Evolutionary conservation across 1,284 basidiomycete genomes (phyloP), one percentile per base, ranked within the genome.

Genomic region (Rhodofomes roseus): DNA sequence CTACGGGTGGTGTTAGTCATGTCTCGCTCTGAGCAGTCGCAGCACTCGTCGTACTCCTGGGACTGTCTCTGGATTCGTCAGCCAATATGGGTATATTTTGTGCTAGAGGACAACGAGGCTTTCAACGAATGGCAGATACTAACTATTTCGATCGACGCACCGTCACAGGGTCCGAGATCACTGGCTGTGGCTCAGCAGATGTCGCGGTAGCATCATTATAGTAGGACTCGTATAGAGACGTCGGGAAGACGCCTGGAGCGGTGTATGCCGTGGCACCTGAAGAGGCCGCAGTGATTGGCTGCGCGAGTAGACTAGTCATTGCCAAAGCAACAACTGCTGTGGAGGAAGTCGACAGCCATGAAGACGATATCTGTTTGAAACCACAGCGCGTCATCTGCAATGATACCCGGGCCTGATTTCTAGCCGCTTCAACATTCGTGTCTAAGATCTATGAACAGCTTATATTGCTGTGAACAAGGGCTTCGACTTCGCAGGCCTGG

Each of bases 191-290:
- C 70, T 90, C 87, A 2, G 77, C 81, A n/a, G 78, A 79, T 1
- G 88, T 90, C 37, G 81, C 85, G 4, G 87, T 90, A 23, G 90
- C 87, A 62, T 81, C 73, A 69, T 90, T 89, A 72, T 86, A 89
- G 70, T 90, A 92, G 60, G 79, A 69, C n/a, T 73, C 67, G 70
- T 83, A 90, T 37, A 79, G 71, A 5, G 83, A 81, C 1, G 86
- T 87, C 1, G 88, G 88, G 69, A 89, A 89, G 5, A 73, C 68
- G n/a, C 86, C 86, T 4, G 85, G 79, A 7, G 72, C 85, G 4
- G 85, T 82, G 66, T 81, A 86, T 11, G 76, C 77, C 11, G 82
- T 79, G 22, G 81, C 80, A 8, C 57, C 59, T n/a, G 51, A 39
- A n/a, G 12, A 53, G 29, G 36, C 22, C 20, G 18, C 22, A n/a